Evolutionary conservation across 805 yeast species (phyloP).

Genomic region (Yarrowia alimentaria): DNA sequence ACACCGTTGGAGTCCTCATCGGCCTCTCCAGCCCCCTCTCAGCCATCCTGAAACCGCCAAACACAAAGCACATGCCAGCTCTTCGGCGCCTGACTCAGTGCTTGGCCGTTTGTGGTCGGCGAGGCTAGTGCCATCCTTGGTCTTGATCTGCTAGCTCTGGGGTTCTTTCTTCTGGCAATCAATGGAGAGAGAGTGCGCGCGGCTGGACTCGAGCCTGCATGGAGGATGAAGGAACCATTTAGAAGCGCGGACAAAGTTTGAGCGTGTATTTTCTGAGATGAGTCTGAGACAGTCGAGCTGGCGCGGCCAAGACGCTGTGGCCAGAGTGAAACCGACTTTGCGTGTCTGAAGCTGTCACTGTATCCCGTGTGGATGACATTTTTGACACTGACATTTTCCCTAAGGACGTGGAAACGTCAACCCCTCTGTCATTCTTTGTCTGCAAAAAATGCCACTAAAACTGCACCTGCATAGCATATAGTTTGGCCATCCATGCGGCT

Average conservation of each 20-base stretch:
- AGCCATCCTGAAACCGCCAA: not conserved
- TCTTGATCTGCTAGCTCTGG: constrained; percentile 15
- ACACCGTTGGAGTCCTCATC: constrained; percentile 15
- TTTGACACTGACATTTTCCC: constrained; percentile 2
- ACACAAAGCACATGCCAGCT: not conserved
- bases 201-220: too few species aligned
- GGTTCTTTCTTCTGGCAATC: constrained; percentile 9
- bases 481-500: constrained; percentile 11
- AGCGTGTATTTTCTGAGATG: too few species aligned
- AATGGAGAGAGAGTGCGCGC: not conserved
- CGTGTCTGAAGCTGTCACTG: not conserved
- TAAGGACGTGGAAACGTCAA: constrained; percentile 10
- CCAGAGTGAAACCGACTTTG: not conserved
- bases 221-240: too few species aligned
- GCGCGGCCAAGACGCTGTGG: too few species aligned
- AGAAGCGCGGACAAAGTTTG: too few species aligned
- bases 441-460: not conserved
- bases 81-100: constrained; percentile 8
- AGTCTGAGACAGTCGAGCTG: too few species aligned
- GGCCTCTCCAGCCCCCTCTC: too few species aligned
- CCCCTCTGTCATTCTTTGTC: constrained; percentile 24
- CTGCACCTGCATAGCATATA: too few species aligned
- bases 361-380: constrained; percentile 1
- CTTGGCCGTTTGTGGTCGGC: constrained; percentile 7
- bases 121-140: constrained; percentile 1